phyloP scores from a whole-genome alignment of 2,329 filamentous ascomycete species.

The Neonectria ditissima region DNA sequence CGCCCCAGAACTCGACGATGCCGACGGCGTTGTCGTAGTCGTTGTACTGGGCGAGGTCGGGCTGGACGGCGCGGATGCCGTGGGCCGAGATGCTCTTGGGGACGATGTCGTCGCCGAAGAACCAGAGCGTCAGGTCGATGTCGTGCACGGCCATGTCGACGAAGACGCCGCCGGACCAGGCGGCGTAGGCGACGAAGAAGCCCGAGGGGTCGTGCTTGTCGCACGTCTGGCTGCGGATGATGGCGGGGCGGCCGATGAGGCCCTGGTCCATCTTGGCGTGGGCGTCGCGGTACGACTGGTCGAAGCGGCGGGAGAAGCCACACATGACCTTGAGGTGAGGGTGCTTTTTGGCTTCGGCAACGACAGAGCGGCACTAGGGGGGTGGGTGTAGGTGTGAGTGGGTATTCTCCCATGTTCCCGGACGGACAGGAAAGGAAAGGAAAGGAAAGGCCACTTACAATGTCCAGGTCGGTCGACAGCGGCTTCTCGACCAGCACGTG shows the following conservation, averaged over 20 bases:
- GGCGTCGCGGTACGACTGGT: conserved; percentile 72
- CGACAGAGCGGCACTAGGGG: conserved; percentile 45
- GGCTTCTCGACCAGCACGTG: conserved; percentile 72
- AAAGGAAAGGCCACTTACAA: too few species aligned
- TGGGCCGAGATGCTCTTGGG: conserved; percentile 45
- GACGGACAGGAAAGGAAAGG: too few species aligned
- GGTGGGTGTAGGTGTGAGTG: conserved; percentile 61
- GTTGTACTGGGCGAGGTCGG: conserved; percentile 43
- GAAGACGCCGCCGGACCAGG: conserved; percentile 74
- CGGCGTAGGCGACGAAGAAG: conserved; percentile 75
- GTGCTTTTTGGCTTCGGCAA: conserved; percentile 24
- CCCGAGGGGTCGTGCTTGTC: conserved; percentile 73
- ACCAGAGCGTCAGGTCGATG: conserved; percentile 57
- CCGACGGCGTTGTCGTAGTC: conserved; percentile 56
- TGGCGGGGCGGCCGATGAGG: conserved; percentile 67
- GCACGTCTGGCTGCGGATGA: conserved; percentile 74
- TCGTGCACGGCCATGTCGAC: conserved; percentile 78
- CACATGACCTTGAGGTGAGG: conserved; percentile 72
- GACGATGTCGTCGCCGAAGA: conserved; percentile 45
- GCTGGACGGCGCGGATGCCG: conserved; percentile 46
- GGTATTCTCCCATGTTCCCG: too few species aligned
- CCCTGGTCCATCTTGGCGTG: conserved; percentile 62
- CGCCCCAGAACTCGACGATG: conserved; percentile 73
- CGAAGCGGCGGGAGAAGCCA: conserved; percentile 57
- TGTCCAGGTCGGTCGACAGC: conserved; percentile 66